Base-by-base conservation (phyloP, 192 early-diverging fungal genomes). In the Coemansia sp. region DNA sequence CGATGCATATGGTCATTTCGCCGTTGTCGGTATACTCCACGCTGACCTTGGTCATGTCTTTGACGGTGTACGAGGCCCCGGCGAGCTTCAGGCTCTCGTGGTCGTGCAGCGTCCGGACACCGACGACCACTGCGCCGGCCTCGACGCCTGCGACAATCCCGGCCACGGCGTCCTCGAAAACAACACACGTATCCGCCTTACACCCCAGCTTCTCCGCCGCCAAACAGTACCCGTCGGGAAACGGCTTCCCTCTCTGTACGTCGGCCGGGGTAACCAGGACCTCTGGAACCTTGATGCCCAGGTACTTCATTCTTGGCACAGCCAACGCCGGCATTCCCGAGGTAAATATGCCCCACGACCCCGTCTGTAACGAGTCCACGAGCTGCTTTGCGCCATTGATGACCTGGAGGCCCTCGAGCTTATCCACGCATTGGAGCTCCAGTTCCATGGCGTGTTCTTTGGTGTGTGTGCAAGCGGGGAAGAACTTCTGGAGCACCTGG, bases 151-250 rank as follows among this genome's bases (percentile, higher is more conserved):
- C 48, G 0, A 2, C 20, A 3, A 59, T 61, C 0, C 72, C 72
- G 0, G 72, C 72, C 18, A 18, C 56, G 0, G 72, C 72, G 42
- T 75, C 72, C n/a, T 75, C 72, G 54, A 76, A 76, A 6, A 76
- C 74, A 18, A 76, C 45, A 10, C 74, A 76, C 1, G 51, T 2
- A 7, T 6, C 23, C 0, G 58, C 6, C 18, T 76, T 58, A 7
- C 39, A 18, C 16, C 61, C 57, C 46, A 71, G 36, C 16, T 24
- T 32, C 49, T 48, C 39, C 0, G 74, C 74, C 6, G 68, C 74
- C 42, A 39, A n/a, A 1, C 67, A 20, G 32, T 71, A 76, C 11
- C 68, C 68, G 32, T 76, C 74, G 1, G 74, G 68, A 35, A 57
- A 19, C 4, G 74, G 74, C 30, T 76, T 76, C 1, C 74, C 74